Base-by-base conservation (phyloP, 2,329 filamentous ascomycete genomes). In the Neocatenulostroma microsporum region DNA sequence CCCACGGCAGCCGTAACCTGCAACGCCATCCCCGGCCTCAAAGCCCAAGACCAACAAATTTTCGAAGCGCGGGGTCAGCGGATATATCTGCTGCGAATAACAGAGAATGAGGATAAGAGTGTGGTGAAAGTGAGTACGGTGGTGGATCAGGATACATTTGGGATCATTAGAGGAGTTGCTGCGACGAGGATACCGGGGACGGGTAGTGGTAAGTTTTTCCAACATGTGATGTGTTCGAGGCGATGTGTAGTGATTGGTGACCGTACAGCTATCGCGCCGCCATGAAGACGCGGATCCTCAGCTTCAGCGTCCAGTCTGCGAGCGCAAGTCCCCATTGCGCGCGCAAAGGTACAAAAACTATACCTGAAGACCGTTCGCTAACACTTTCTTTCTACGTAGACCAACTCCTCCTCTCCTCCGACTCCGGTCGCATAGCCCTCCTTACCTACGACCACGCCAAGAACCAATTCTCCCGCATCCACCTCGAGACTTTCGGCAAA, bases 401-500 rank as follows among this genome's bases (percentile, higher is more conserved):
- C 72, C 93, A 93, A 60, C 81, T 99, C 53, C 91, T 96, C 54
- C 77, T 98, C 49, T 84, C 86, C 36, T 94, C 88, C 32, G 91
- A 99, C 66, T 96, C 91, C 19, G 91, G 91, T 47, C 84, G 91
- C 32, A 89, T 98, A 54, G 82, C 89, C 17, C 87, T 96, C 52
- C 73, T 96, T 59, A 89, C 95, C 64, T 99, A 95, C 62, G 67
- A 89, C 23, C 81, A 84, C 11, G 76, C 83, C 13, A 80, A 87
- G 61, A 94, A 94, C 60, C 78, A 79, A 32, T 95, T 98, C 63
- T 80, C 80, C 52, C 80, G 86, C 30, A 75, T 96, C 47, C 91
- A 96, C 56, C 75, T 95, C 39, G 93, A 99, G 68, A 99, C 93
- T 1, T 99, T 94, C 61, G 91, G 91, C 50, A 98, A 98, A 64